phyloP scores from a whole-genome alignment of 345 rosid genomes.

The Turnera subulata region DNA sequence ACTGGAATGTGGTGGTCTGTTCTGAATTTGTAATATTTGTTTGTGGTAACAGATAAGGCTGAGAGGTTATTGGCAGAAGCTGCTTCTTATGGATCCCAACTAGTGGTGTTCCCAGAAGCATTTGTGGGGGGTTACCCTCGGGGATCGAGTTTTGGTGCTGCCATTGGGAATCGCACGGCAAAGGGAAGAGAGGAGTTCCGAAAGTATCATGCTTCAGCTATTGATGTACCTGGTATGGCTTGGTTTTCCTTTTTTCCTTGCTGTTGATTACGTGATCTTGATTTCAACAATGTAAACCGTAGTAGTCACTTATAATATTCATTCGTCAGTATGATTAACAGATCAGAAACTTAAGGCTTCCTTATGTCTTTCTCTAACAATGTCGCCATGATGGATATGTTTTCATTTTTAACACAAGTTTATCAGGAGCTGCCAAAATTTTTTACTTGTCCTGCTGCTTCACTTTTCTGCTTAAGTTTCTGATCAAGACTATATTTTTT shows the following conservation, averaged over 20 bases:
- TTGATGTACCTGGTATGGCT: conserved; percentile 72
- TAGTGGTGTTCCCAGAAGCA: conserved; percentile 95
- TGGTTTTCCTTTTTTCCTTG: not conserved
- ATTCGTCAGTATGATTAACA: too few species aligned
- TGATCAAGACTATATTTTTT: too few species aligned
- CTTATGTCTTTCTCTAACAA: too few species aligned
- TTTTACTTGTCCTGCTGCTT: not conserved
- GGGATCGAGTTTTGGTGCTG: conserved; percentile 73
- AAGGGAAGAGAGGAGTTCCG: conserved; percentile 86
- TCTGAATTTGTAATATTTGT: not conserved
- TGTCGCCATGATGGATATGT: too few species aligned
- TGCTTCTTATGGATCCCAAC: conserved; percentile 69
- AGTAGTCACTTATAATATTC: too few species aligned
- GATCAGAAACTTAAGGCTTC: too few species aligned
- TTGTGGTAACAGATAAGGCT: conserved; percentile 59
- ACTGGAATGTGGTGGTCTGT: not conserved
- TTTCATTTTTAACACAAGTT: too few species aligned
- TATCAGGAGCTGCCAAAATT: too few species aligned
- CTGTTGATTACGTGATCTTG: not conserved
- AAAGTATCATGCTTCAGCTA: conserved; percentile 78
- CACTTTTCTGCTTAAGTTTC: too few species aligned
- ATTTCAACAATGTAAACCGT: not conserved
- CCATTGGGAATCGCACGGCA: conserved; percentile 63
- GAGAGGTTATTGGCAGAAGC: conserved; percentile 87
- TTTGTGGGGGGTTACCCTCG: conserved; percentile 93